Conservation (phyloP, 2,329 filamentous ascomycete species). For the Plenodomus biglobosus region DNA sequence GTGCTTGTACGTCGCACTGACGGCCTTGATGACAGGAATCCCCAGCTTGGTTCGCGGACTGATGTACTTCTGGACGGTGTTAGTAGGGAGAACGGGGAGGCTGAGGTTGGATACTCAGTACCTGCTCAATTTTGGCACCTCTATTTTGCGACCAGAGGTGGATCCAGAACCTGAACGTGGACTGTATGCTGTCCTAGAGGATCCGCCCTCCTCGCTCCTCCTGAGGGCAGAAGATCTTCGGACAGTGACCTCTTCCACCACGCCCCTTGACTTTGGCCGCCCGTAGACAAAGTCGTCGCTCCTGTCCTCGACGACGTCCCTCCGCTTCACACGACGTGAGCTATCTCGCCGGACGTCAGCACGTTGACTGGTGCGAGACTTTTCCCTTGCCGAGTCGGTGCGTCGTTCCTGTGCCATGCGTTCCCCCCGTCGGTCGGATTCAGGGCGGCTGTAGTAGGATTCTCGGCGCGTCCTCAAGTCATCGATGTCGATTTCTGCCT, state of each 20-base stretch:
- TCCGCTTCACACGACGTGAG: constrained; percentile 30
- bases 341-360: constrained; percentile 32
- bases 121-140: constrained; percentile 37
- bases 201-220: constrained; percentile 39
- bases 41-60: constrained; percentile 33
- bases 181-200: constrained; percentile 38
- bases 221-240: constrained; percentile 30
- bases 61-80: constrained; percentile 31
- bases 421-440: constrained; percentile 32
- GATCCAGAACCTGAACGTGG: constrained; percentile 38
- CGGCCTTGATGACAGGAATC: constrained; percentile 31
- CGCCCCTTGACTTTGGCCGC: constrained; percentile 28
- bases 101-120: constrained; percentile 14
- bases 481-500: constrained; percentile 44
- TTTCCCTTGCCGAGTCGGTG: constrained; percentile 30
- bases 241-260: constrained; percentile 33
- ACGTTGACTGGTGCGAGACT: constrained; percentile 26
- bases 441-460: constrained; percentile 43
- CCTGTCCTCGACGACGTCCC: constrained; percentile 28
- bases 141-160: constrained; percentile 31
- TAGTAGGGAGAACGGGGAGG: constrained; percentile 12
- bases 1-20: constrained; percentile 36
- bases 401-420: constrained; percentile 37
- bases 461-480: constrained; percentile 44
- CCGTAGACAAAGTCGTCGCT: constrained; percentile 39